A percentile compares a stretch with the other conserved stretches of the same genome.
These are phyloP conservation scores for Thalassiosira allenii DNA, from an alignment of 352 stramenopile species.

Conservation along the genomic window DNA sequence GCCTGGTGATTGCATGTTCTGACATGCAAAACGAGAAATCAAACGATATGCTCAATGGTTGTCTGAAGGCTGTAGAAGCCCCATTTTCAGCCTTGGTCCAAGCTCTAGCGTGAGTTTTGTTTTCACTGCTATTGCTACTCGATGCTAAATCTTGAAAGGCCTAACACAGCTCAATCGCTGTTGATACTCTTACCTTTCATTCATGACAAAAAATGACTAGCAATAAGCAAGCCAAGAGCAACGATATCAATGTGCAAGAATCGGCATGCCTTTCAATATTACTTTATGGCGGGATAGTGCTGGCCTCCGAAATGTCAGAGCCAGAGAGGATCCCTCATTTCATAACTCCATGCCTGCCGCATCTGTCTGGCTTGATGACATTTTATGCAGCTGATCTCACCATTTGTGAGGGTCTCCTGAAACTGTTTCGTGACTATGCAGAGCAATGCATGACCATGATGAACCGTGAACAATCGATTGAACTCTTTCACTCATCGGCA, in stretches of 20 bases:
- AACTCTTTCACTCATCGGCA: conserved; percentile 72
- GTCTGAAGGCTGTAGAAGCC: conserved; percentile 68
- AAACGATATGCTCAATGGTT: conserved; percentile 65
- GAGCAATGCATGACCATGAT: conserved; percentile 82
- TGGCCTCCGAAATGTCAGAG: conserved; percentile 77
- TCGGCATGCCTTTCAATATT: conserved; percentile 78
- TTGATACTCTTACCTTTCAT: too few species aligned
- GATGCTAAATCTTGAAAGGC: background rate
- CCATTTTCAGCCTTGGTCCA: conserved; percentile 73
- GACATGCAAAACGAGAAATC: conserved; percentile 68
- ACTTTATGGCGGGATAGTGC: conserved; percentile 76
- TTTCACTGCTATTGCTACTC: too few species aligned
- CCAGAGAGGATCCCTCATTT: conserved; percentile 80
- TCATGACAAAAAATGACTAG: conserved; percentile 40
- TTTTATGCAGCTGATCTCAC: conserved; percentile 80
- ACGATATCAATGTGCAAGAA: conserved; percentile 75
- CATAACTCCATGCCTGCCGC: conserved; percentile 73
- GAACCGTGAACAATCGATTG: conserved; percentile 66
- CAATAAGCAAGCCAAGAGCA: conserved; percentile 62
- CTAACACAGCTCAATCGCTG: conserved; percentile 12
- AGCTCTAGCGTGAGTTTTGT: conserved; percentile 63
- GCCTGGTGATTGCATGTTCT: conserved; percentile 69
- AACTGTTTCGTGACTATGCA: conserved; percentile 81
- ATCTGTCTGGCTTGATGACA: conserved; percentile 81
- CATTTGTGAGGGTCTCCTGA: conserved; percentile 78